Evolutionary conservation across 441 rosid genomes (phyloP).

Genomic region (Pelargonium fulgidum): DNA sequence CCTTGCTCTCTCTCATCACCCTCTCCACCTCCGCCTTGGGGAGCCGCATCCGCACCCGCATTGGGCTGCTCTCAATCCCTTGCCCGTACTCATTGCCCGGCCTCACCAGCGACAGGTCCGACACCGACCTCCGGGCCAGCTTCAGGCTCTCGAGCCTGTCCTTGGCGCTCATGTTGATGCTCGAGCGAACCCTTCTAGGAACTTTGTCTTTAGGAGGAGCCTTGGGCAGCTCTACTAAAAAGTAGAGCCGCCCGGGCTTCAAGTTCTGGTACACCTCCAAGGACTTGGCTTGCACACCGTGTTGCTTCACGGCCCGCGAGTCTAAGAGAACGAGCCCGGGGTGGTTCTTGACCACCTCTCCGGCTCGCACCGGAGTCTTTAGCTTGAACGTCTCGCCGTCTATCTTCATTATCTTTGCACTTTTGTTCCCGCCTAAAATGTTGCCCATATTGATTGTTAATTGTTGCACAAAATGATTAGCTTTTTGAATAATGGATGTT

Average conservation of each 20-base stretch:
- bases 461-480: neutral
- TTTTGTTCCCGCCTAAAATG: constrained; percentile 53
- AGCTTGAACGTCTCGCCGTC: constrained; percentile 72
- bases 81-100: neutral
- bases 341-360: constrained; percentile 47
- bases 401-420: constrained; percentile 70
- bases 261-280: constrained; percentile 43
- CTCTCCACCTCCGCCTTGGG: constrained; percentile 61
- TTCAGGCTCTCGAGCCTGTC: constrained; percentile 77
- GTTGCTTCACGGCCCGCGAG: constrained; percentile 76
- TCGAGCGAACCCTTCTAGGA: constrained; percentile 71
- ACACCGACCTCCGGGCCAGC: constrained; percentile 67
- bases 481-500: neutral
- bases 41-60: constrained; percentile 57
- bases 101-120: constrained; percentile 59
- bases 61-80: constrained; percentile 15
- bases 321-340: constrained; percentile 72
- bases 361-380: constrained; percentile 74
- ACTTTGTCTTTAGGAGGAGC: constrained; percentile 25
- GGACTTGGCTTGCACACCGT: constrained; percentile 70
- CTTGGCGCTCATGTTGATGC: constrained; percentile 65
- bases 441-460: constrained; percentile 52
- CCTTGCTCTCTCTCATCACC: constrained; percentile 55
- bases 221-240: constrained; percentile 66
- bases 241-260: constrained; percentile 66